Base-by-base conservation (phyloP, 805 yeast species). In the Jamesozyma lodderae region DNA sequence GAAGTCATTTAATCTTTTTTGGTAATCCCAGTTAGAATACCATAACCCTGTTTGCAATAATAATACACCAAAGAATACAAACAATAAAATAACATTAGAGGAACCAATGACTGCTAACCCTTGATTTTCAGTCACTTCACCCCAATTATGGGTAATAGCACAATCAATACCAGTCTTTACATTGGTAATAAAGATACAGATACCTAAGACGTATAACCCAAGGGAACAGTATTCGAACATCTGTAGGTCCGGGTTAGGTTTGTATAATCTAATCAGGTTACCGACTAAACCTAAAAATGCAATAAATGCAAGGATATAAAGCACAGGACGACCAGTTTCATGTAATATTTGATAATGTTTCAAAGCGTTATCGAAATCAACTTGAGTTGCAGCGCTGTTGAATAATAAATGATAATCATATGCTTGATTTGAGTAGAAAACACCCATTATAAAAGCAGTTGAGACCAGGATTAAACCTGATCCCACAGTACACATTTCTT, bases 91-190 rank as follows among this genome's bases (percentile, higher is more conserved):
- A 27, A 81, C 72, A 62, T 81, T 80, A 21, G 92, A 79, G 4
- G 97, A 96, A 29, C 92, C 96, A 53, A 92, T 75, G 28, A 92
- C 95, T 47, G 84, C 85, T 52, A 90, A 63, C 22, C 97, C 97
- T 17, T 94, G 84, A 43, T 70, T 69, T 57, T 73, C 77, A 52
- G 83, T 84, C 36, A 92, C 95, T 36, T 90, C 97, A 48, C 96
- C 97, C 97, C 97, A 90, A 43, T 76, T 68, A 31, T 87, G 88
- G 41, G 72, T 61, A 20, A 76, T 50, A 38, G 85, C 75, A 40
- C 88, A 75, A 48, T 72, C 72, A 28, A 79, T 67, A 38, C 97
- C 97, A 37, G 82, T 75, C 55, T 85, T 73, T 48, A 90, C 68
- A 65, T 92, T 92, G 45, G 95, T 81, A 52, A 90, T 66, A 62